Conservation (phyloP, 1,284 basidiomycete genomes). For the Pseudozyma tsukubaensis region DNA sequence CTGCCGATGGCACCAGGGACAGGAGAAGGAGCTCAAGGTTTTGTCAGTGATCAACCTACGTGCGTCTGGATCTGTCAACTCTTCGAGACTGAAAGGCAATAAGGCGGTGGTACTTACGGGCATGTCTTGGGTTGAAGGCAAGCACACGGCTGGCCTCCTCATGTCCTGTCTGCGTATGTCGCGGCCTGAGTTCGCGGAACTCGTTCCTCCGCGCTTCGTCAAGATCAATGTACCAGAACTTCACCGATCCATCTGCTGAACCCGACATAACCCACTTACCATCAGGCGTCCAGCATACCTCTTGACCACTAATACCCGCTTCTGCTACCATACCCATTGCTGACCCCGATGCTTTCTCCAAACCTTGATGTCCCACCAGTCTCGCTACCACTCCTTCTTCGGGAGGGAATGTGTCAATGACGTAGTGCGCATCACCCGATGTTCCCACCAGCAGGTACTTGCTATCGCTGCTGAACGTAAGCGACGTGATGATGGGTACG, state of each 20-base stretch:
- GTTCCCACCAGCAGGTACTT: slow-evolving; percentile 92
- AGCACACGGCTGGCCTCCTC: slow-evolving; percentile 51
- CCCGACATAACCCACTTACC: slow-evolving; percentile 62
- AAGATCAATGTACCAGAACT: slow-evolving; percentile 54
- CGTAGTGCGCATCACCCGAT: slow-evolving; percentile 89
- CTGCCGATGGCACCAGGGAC: slow-evolving; percentile 18
- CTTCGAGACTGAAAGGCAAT: neutral
- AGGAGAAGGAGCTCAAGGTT: no score
- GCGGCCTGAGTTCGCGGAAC: slow-evolving; percentile 27
- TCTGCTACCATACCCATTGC: slow-evolving; percentile 58
- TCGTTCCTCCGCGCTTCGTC: slow-evolving; percentile 33
- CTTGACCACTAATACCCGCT: slow-evolving; percentile 64
- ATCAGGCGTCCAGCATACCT: slow-evolving; percentile 63
- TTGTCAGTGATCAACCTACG: no score
- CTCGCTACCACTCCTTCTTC: slow-evolving; percentile 42
- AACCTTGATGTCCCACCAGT: slow-evolving; percentile 58
- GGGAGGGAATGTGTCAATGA: slow-evolving; percentile 69
- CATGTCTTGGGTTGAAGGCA: slow-evolving; percentile 62
- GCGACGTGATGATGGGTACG: slow-evolving; percentile 88
- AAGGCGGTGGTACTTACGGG: slow-evolving; percentile 49
- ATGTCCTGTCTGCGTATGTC: slow-evolving; percentile 50
- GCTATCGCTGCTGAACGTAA: slow-evolving; percentile 85
- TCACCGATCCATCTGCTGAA: slow-evolving; percentile 31
- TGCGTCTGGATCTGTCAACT: no score
- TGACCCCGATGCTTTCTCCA: slow-evolving; percentile 48